phyloP scores from a whole-genome alignment of 306 rosid genomes.

The Luffa aegyptiaca region DNA sequence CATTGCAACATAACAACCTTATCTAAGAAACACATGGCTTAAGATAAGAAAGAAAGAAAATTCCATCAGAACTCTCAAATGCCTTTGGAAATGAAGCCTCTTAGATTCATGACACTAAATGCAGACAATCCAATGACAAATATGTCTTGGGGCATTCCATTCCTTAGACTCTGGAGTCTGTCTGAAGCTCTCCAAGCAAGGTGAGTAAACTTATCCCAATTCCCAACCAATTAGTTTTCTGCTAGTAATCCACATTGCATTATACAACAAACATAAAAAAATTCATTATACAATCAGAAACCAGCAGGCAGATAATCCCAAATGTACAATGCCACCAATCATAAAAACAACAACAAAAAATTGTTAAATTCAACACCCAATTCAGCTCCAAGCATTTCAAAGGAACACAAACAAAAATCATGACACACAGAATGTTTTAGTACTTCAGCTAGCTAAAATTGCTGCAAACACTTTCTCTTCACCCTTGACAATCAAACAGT shows the following conservation, averaged over 20 bases:
- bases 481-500: not conserved
- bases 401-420: not conserved
- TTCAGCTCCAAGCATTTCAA: constrained; percentile 1
- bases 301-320: not conserved
- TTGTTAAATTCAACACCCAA: not conserved
- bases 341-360: not conserved
- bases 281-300: not conserved
- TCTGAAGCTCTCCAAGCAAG: not conserved
- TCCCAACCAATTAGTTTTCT: not conserved
- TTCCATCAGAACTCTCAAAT: not conserved
- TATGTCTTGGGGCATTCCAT: not conserved
- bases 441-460: not conserved
- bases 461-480: not conserved
- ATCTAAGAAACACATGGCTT: not conserved
- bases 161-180: not conserved
- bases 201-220: not conserved
- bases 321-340: not conserved
- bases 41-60: not conserved
- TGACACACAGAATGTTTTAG: not conserved
- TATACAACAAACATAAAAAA: not conserved
- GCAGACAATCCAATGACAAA: not conserved
- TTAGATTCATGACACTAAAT: not conserved
- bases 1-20: not conserved
- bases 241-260: not conserved
- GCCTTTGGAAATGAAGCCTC: not conserved